phyloP scores from a whole-genome alignment of 2,329 filamentous ascomycete species.

The Colletotrichum somersetense region DNA sequence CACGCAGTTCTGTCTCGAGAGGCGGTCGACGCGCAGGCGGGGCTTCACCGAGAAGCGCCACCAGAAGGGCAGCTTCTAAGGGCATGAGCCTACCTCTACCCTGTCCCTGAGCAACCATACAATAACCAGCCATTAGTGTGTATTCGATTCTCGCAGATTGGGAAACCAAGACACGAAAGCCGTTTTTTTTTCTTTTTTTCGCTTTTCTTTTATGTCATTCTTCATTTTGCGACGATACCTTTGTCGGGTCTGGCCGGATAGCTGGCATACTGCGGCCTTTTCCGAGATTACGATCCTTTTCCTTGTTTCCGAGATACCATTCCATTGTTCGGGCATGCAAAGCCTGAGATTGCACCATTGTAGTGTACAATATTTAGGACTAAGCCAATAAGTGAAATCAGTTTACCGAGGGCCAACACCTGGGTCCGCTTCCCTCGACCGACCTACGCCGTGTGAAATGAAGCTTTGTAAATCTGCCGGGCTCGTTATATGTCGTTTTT shows the following conservation, averaged over 20 bases:
- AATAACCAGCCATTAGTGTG: background rate
- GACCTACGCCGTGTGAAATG: background rate
- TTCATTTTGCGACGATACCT: slow-evolving; percentile 3
- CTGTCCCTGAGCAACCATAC: background rate
- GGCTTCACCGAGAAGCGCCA: slow-evolving; percentile 38
- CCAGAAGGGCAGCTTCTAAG: slow-evolving; percentile 48
- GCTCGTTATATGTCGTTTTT: background rate
- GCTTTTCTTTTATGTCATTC: background rate
- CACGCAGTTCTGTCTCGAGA: slow-evolving; percentile 49
- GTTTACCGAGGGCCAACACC: background rate
- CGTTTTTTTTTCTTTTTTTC: background rate
- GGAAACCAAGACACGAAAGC: background rate
- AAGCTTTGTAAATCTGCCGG: background rate
- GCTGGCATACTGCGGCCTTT: slow-evolving; percentile 16
- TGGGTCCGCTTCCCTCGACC: too few species aligned
- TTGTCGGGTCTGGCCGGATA: slow-evolving; percentile 16
- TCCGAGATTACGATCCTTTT: slow-evolving; percentile 21
- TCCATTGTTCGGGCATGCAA: slow-evolving; percentile 22
- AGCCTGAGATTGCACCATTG: background rate
- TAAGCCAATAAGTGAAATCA: background rate
- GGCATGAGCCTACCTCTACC: background rate
- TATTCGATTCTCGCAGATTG: slow-evolving; percentile 14
- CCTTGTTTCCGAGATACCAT: slow-evolving; percentile 33
- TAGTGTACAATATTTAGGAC: background rate
- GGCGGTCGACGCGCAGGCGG: slow-evolving; percentile 47